phyloP scores from a whole-genome alignment of 2,329 filamentous ascomycete species.

The Ceratocystis diversiconidia region DNA sequence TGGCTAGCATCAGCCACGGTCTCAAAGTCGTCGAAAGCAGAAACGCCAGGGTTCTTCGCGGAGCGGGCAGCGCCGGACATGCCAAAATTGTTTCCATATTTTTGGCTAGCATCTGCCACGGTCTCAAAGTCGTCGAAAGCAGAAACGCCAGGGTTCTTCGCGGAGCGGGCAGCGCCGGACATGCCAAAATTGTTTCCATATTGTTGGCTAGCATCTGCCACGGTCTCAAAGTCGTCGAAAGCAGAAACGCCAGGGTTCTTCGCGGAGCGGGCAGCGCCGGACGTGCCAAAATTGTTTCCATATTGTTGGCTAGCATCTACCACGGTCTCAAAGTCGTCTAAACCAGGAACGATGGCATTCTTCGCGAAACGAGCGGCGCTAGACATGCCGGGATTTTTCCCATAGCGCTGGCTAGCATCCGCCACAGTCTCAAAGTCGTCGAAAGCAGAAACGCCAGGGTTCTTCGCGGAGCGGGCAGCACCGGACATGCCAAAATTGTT shows the following conservation, averaged over 20 bases:
- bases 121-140: constrained; percentile 5
- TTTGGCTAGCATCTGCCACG: constrained; percentile 10
- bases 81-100: background rate
- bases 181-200: background rate
- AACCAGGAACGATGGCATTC: background rate
- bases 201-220: background rate
- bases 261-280: background rate
- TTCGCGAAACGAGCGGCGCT: no score
- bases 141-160: background rate
- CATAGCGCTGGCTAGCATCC: background rate
- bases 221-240: background rate
- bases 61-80: background rate
- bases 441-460: background rate
- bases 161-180: no score
- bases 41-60: background rate
- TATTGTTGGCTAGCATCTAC: background rate
- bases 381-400: background rate
- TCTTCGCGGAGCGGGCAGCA: background rate
- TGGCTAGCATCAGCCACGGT: constrained; percentile 5
- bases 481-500: background rate
- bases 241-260: background rate
- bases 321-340: background rate
- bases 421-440: constrained; percentile 8
- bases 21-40: constrained; percentile 2
- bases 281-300: background rate